phyloP scores from a whole-genome alignment of 345 rosid species.

The Jatropha curcas region DNA sequence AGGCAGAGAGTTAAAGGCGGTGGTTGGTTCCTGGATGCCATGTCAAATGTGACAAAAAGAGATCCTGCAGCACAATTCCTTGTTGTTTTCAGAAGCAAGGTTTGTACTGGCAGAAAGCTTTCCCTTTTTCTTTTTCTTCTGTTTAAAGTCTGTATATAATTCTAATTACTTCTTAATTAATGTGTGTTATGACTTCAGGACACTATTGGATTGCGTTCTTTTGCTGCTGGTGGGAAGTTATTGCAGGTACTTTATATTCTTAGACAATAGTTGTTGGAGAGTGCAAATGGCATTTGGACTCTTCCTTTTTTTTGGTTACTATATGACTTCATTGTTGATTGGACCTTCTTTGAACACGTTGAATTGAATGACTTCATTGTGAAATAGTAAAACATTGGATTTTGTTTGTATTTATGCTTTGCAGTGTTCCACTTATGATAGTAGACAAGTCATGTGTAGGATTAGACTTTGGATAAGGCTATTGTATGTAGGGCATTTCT shows the following conservation, averaged over 20 bases:
- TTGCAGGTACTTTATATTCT: conserved; percentile 63
- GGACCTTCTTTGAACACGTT: not conserved
- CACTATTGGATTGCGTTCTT: conserved; percentile 93
- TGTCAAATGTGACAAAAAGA: conserved; percentile 87
- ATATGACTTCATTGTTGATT: too few relatives aligned
- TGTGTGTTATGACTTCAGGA: conserved; percentile 52
- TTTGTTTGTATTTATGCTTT: not conserved
- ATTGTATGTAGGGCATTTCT: not conserved
- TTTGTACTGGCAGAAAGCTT: conserved; percentile 26
- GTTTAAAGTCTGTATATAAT: not conserved
- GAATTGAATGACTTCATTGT: not conserved
- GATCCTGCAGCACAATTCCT: conserved; percentile 99
- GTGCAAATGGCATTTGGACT: too few relatives aligned
- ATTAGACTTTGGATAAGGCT: not conserved
- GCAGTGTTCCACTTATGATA: not conserved
- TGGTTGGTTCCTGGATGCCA: conserved; percentile 90
- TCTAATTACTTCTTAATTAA: conserved; percentile 10
- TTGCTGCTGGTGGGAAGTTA: conserved; percentile 99
- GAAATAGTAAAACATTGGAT: not conserved
- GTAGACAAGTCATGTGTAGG: too few relatives aligned
- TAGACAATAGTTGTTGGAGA: not conserved
- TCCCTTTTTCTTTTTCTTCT: not conserved
- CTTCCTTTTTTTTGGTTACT: too few relatives aligned
- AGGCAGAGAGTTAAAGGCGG: conserved; percentile 96
- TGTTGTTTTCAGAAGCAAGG: conserved; percentile 85